These are phyloP conservation scores for Kwoniella shivajii DNA, from an alignment of 1,284 basidiomycete species.

Conservation along the genomic window DNA sequence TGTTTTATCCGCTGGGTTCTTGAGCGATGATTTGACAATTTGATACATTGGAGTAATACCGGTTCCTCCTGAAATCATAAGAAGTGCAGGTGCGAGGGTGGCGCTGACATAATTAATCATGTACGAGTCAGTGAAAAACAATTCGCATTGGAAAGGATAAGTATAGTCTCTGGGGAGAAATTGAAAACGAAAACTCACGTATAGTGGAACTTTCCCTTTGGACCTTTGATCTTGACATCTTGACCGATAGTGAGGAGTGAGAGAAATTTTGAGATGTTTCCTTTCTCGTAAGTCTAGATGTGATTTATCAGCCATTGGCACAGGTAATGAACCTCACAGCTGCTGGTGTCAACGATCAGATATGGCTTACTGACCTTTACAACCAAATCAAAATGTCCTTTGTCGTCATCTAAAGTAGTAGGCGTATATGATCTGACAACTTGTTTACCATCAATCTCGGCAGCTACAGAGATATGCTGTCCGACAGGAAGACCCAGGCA, in stretches of 20 bases:
- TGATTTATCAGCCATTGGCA: not conserved
- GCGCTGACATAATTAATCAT: constrained; percentile 51
- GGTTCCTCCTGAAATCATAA: constrained; percentile 93
- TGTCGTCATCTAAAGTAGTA: constrained; percentile 86
- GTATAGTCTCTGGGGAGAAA: too few relatives aligned
- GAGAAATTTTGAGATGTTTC: constrained; percentile 90
- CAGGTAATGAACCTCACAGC: not conserved
- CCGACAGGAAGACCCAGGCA: constrained; percentile 92
- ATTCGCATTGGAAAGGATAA: too few relatives aligned
- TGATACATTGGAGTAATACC: constrained; percentile 99
- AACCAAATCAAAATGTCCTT: constrained; percentile 91
- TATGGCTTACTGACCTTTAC: constrained; percentile 71
- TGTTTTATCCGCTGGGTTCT: constrained; percentile 82
- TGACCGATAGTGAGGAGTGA: constrained; percentile 80
- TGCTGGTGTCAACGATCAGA: not conserved
- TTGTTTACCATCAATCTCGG: constrained; percentile 87
- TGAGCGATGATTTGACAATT: constrained; percentile 81
- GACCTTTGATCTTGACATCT: constrained; percentile 85
- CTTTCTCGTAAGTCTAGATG: constrained; percentile 84
- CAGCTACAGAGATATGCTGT: constrained; percentile 90
- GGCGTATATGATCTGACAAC: constrained; percentile 93
- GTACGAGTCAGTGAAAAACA: not conserved
- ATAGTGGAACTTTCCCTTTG: constrained; percentile 91
- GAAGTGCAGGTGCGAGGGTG: constrained; percentile 71
- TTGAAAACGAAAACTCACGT: constrained; percentile 25